Base-by-base conservation (phyloP, 2,329 filamentous ascomycete genomes). In the Arachnomyces sp. region DNA sequence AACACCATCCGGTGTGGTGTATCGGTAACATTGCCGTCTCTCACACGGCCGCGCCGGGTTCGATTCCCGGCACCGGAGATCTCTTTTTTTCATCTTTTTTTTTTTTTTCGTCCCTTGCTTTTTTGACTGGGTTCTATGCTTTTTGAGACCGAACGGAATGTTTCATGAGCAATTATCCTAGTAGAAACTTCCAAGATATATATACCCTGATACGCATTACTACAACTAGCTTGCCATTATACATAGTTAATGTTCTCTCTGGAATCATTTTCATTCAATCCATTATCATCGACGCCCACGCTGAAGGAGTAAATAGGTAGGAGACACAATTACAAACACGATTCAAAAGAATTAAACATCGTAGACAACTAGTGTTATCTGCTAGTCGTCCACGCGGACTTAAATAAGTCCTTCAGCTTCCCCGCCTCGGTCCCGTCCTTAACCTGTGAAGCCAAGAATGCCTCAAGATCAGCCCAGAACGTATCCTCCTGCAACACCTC, bases 401-500 rank as follows among this genome's bases (percentile, higher is more conserved):
- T 82, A 57, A 95, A 95, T 15, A 84, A 59, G 4, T 61, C 67
- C 28, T 75, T 74, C 53, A 90, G 61, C 52, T 79, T 75, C 50
- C 77, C 76, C 1, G 83, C 85, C 55, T 76, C 72, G 2, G 58
- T 60, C 38, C 73, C 79, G 57, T 93, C 84, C 62, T 83, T 80
- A 52, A 95, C 65, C 59, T 86, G 77, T 68, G 89, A 84, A 55
- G 79, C 67, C 60, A 98, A 59, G 62, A 90, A 96, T 0, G 77
- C 84, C 56, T 80, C 79, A 47, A 98, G 63, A 67, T 96, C 92
- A 7, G 66, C 66, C 92, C 92, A 98, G 58, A 98, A 98, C 40
- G 75, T 80, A 5, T 82, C 77, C 9, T 78, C 82, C 55, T 77
- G 67, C 48, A 94, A 57, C 14, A 83, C 73, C 18, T 76, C 75